Percentiles rank a stretch among this genome's conserved stretches.
These are phyloP conservation scores for Diaporthe sp. DNA, from an alignment of 2,329 filamentous ascomycete genomes.

Conservation along the genomic window DNA sequence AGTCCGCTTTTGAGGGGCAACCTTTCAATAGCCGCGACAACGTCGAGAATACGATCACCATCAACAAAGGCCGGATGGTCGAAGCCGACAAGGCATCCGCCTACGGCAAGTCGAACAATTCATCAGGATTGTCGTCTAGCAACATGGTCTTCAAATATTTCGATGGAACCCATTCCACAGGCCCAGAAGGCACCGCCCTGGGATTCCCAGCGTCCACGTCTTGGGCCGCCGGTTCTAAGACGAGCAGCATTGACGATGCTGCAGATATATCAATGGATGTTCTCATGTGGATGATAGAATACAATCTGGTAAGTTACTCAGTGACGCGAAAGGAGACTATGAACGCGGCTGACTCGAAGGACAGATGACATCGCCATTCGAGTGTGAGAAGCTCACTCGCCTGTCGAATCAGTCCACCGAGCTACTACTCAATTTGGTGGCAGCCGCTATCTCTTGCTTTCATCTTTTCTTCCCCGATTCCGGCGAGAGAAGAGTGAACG, in stretches of 20 bases:
- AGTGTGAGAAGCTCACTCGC: accelerated
- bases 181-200: background rate
- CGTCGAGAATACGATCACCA: too few relatives aligned
- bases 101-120: background rate
- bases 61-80: too few relatives aligned
- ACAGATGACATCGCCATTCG: background rate
- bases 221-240: background rate
- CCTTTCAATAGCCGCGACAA: too few relatives aligned
- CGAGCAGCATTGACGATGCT: too few relatives aligned
- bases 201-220: too few relatives aligned
- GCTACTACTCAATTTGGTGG: background rate
- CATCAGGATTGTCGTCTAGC: background rate
- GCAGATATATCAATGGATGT: background rate
- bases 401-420: background rate
- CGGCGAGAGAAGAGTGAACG: background rate
- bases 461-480: too few relatives aligned
- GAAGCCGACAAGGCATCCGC: too few relatives aligned
- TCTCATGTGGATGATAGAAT: background rate
- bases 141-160: accelerated
- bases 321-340: accelerated
- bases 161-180: accelerated
- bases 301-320: background rate
- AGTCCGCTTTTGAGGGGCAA: too few relatives aligned
- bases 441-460: background rate
- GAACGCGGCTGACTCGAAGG: background rate